A percentile compares a stretch with the other conserved stretches of the same genome.
Evolutionary conservation across 441 rosid genomes (phyloP).

Genomic region (Croton setiger): DNA sequence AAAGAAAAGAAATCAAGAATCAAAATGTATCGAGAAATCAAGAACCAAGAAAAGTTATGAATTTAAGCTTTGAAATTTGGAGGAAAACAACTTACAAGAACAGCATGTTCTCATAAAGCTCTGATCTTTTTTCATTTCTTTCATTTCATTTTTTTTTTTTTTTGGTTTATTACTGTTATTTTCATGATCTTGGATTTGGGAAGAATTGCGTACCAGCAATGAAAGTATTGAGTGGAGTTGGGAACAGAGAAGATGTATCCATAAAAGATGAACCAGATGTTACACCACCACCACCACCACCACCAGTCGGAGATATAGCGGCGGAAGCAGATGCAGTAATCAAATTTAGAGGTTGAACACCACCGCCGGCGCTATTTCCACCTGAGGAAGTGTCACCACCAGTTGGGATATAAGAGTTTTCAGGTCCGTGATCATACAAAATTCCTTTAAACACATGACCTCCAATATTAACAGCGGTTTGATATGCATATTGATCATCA

Average conservation of each 20-base stretch:
- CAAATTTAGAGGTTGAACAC: constrained; percentile 40
- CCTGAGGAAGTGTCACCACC: constrained; percentile 40
- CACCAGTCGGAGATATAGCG: constrained; percentile 31
- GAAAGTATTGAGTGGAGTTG: constrained; percentile 60
- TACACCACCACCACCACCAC: constrained; percentile 40
- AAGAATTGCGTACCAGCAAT: constrained; percentile 90
- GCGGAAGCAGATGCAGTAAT: constrained; percentile 34
- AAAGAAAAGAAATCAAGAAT: not conserved
- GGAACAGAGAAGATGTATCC: constrained; percentile 55
- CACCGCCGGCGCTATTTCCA: constrained; percentile 26
- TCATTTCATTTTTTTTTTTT: not conserved
- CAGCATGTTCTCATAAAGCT: constrained; percentile 19
- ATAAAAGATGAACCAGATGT: constrained; percentile 33
- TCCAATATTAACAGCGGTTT: constrained; percentile 75
- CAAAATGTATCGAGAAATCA: not conserved
- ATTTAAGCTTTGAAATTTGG: constrained; percentile 22
- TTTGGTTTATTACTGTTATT: not conserved
- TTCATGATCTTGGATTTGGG: constrained; percentile 54
- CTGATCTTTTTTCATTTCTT: not conserved
- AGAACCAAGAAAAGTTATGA: not conserved
- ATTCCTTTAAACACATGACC: constrained; percentile 89
- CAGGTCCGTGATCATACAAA: constrained; percentile 87
- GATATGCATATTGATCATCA: constrained; percentile 79
- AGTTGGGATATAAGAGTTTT: constrained; percentile 35
- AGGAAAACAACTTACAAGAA: constrained; percentile 16